phyloP scores from a whole-genome alignment of 2,329 filamentous ascomycete genomes.

The Mycosphaerella sp. region DNA sequence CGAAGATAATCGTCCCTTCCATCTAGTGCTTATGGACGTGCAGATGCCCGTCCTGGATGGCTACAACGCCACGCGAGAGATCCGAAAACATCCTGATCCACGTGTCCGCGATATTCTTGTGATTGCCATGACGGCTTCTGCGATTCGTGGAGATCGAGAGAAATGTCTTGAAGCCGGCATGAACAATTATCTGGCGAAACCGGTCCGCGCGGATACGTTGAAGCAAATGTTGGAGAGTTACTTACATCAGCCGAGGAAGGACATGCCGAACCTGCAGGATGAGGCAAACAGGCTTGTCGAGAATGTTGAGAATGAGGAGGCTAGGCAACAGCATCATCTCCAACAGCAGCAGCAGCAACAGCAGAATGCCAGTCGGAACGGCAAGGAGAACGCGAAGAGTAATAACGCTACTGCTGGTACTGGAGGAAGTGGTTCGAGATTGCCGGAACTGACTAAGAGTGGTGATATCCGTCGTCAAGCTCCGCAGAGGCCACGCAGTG shows the following conservation, averaged over 20 bases:
- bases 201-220: constrained; percentile 80
- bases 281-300: constrained; percentile 42
- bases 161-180: constrained; percentile 94
- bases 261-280: constrained; percentile 41
- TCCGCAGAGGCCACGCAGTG: constrained; percentile 18
- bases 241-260: constrained; percentile 45
- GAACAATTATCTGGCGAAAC: constrained; percentile 96
- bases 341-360: no score
- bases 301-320: constrained; percentile 23
- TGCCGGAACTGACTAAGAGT: no score
- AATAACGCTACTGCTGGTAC: no score
- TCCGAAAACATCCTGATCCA: constrained; percentile 69
- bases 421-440: no score
- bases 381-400: no score
- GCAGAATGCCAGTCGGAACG: no score
- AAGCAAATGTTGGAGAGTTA: constrained; percentile 74
- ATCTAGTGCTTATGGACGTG: constrained; percentile 90
- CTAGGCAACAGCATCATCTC: constrained; percentile 1
- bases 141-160: constrained; percentile 88
- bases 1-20: constrained; percentile 67
- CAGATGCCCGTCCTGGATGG: constrained; percentile 94
- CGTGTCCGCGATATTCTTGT: constrained; percentile 77
- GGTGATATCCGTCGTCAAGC: background rate
- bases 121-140: constrained; percentile 94
- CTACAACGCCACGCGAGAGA: constrained; percentile 79